Conservation (phyloP, 1,284 basidiomycete genomes). For the Hypsizygus ulmarius region DNA sequence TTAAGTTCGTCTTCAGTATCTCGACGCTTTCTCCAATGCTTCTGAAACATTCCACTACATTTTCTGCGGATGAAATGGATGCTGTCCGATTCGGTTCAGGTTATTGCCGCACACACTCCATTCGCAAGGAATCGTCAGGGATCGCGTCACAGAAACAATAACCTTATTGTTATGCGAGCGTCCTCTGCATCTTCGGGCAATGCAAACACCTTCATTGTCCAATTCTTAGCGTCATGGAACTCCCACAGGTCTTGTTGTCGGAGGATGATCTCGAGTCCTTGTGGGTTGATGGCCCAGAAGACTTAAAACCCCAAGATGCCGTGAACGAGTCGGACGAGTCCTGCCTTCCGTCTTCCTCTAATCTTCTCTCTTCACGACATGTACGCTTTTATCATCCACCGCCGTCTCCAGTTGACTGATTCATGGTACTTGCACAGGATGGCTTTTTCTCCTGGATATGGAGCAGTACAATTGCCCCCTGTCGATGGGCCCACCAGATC, state of each 20-base stretch:
- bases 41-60: too few species aligned
- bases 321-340: background rate
- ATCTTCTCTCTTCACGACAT: background rate
- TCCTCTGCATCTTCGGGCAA: background rate
- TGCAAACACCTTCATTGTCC: constrained; percentile 4
- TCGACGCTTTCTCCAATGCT: too few species aligned
- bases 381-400: background rate
- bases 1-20: too few species aligned
- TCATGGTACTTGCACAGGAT: constrained; percentile 1
- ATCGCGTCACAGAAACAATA: constrained; percentile 5
- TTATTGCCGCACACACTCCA: background rate
- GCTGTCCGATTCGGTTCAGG: too few species aligned
- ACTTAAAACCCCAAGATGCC: background rate
- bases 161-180: constrained; percentile 6
- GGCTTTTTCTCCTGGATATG: constrained; percentile 4
- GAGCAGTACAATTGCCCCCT: constrained; percentile 6
- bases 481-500: constrained; percentile 11
- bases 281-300: constrained; percentile 1
- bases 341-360: background rate
- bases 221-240: background rate
- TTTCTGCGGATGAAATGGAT: too few species aligned
- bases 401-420: too few species aligned
- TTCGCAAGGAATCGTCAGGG: background rate
- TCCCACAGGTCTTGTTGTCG: constrained; percentile 10
- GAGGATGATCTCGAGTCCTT: background rate